These are phyloP conservation scores for Zangia roseola DNA, from an alignment of 768 basidiomycete species.

Conservation along the genomic window DNA sequence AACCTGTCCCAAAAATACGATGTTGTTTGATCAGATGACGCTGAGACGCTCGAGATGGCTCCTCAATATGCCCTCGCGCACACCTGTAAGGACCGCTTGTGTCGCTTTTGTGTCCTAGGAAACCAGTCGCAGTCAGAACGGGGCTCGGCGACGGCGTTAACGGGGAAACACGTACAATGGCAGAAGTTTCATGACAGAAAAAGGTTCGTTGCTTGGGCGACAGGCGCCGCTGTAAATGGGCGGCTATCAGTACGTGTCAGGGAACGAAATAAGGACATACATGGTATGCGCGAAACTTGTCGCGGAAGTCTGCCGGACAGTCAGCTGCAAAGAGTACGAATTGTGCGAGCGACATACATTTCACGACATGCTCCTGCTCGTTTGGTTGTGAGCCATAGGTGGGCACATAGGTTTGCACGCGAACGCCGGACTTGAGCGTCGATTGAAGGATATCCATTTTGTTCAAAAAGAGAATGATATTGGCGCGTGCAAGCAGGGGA, in stretches of 20 bases:
- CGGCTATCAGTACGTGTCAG: not conserved
- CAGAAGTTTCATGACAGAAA: constrained; percentile 69
- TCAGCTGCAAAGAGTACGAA: not conserved
- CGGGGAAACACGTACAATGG: constrained; percentile 48
- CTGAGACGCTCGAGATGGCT: constrained; percentile 31
- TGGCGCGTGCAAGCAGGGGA: constrained; percentile 55
- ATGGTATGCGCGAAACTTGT: constrained; percentile 65
- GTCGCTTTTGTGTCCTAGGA: constrained; percentile 39
- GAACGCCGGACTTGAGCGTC: constrained; percentile 55
- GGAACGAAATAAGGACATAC: constrained; percentile 35
- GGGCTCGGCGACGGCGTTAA: not conserved
- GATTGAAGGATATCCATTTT: constrained; percentile 65
- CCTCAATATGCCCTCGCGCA: constrained; percentile 42
- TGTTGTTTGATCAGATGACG: constrained; percentile 19
- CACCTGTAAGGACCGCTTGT: constrained; percentile 36
- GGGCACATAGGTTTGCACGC: constrained; percentile 58
- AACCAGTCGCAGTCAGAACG: not conserved
- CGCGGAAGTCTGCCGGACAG: constrained; percentile 53
- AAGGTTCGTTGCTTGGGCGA: constrained; percentile 60
- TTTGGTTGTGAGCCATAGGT: constrained; percentile 60
- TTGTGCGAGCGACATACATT: constrained; percentile 45
- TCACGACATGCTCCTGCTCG: constrained; percentile 56
- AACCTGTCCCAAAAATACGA: not conserved
- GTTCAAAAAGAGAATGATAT: constrained; percentile 76
- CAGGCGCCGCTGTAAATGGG: constrained; percentile 44